Evolutionary conservation across 2,329 filamentous ascomycete genomes (phyloP).

Genomic region (Penicillium freii): DNA sequence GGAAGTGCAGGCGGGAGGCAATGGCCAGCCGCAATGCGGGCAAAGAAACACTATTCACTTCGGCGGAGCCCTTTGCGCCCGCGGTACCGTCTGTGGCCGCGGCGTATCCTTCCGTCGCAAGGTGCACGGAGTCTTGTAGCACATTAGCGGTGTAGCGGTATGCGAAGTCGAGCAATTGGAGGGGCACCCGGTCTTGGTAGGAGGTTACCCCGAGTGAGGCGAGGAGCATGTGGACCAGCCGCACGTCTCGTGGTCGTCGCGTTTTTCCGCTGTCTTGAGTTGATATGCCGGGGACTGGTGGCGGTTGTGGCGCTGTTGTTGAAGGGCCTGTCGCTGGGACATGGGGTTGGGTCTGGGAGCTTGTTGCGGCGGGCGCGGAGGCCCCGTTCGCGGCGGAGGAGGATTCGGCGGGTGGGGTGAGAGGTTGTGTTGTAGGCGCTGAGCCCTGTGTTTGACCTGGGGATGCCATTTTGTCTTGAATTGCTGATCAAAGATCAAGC

Average conservation of each 20-base stretch:
- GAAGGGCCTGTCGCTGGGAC: conserved; percentile 21
- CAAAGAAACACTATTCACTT: conserved; percentile 54
- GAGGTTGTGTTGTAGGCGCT: conserved; percentile 37
- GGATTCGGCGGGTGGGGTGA: conserved; percentile 46
- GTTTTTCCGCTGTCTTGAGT: conserved; percentile 48
- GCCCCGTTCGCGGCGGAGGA: conserved; percentile 22
- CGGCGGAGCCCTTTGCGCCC: conserved; percentile 40
- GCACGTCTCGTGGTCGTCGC: conserved; percentile 50
- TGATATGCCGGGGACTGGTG: conserved; percentile 44
- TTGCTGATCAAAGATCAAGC: neutral
- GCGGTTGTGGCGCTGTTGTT: conserved; percentile 31
- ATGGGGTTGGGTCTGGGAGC: conserved; percentile 16
- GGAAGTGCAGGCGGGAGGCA: conserved; percentile 57
- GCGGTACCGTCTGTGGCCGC: conserved; percentile 35
- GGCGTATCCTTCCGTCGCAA: conserved; percentile 51
- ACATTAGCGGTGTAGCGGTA: conserved; percentile 55
- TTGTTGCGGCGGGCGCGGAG: conserved; percentile 21
- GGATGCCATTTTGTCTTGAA: conserved; percentile 32
- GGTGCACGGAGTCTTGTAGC: conserved; percentile 53
- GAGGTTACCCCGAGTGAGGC: conserved; percentile 49
- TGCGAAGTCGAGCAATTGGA: conserved; percentile 54
- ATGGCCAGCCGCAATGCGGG: conserved; percentile 61
- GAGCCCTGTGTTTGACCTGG: conserved; percentile 34
- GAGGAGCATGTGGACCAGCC: conserved; percentile 52
- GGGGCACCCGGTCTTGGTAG: conserved; percentile 53